A percentile compares a stretch with the other conserved stretches of the same genome.
Conservation (phyloP, 306 rosid genomes). For the Coriaria nepalensis region DNA sequence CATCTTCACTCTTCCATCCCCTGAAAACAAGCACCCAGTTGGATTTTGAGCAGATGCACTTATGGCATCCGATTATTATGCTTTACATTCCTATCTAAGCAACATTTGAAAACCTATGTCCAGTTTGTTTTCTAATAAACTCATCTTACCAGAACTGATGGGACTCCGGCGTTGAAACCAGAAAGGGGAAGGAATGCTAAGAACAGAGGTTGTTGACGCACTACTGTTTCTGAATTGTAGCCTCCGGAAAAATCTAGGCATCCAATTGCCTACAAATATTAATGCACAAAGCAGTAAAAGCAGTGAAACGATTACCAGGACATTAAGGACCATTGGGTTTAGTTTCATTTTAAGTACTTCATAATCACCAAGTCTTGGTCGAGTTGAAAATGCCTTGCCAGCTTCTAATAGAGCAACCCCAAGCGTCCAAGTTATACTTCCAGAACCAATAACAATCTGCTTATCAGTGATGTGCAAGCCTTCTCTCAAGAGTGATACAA, state of each 20-base stretch:
- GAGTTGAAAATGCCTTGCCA: slow-evolving; percentile 46
- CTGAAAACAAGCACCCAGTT: slow-evolving; percentile 21
- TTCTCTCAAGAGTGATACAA: slow-evolving; percentile 65
- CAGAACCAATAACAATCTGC: slow-evolving; percentile 74
- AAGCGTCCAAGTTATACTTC: slow-evolving; percentile 92
- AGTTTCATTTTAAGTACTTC: slow-evolving; percentile 51
- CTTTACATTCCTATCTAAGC: too few species aligned
- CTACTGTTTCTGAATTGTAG: slow-evolving; percentile 51
- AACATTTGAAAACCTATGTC: too few species aligned
- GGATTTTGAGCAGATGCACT: too few species aligned
- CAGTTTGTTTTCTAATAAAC: not conserved
- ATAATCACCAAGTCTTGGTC: slow-evolving; percentile 42
- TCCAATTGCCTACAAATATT: slow-evolving; percentile 50
- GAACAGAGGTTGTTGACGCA: slow-evolving; percentile 56
- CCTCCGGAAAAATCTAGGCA: slow-evolving; percentile 67
- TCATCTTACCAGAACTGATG: slow-evolving; percentile 57
- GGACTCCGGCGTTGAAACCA: slow-evolving; percentile 82
- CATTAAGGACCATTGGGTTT: slow-evolving; percentile 40
- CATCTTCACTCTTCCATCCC: slow-evolving; percentile 77
- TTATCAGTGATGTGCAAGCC: slow-evolving; percentile 76
- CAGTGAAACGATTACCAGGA: slow-evolving; percentile 47
- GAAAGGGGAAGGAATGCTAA: slow-evolving; percentile 60
- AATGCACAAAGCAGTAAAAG: slow-evolving; percentile 56
- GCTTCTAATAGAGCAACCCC: slow-evolving; percentile 95
- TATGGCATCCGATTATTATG: too few species aligned